A percentile compares a stretch with the other conserved stretches of the same genome.
phyloP scores from a whole-genome alignment of 371 early-diverging fungal genomes.

The Capniomyces stellatus region DNA sequence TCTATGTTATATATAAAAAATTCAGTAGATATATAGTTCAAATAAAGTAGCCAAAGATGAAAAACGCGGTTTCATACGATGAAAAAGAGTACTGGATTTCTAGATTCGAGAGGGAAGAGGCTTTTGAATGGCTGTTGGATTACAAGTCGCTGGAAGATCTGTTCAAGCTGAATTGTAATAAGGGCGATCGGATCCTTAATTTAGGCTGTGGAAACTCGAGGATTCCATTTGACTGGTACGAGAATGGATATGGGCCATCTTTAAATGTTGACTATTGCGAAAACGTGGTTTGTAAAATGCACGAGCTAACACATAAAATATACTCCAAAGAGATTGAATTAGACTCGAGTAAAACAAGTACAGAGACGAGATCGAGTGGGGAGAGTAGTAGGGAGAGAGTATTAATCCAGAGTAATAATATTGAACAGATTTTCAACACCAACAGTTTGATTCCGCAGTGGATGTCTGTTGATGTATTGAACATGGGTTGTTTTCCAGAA shows the following conservation, averaged over 20 bases:
- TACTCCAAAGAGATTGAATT: background rate
- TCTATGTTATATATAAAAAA: no score
- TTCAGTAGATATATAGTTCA: no score
- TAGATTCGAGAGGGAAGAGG: slow-evolving; percentile 27
- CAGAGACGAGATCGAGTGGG: no score
- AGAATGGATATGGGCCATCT: slow-evolving; percentile 17
- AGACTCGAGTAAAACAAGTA: background rate
- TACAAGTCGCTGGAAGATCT: slow-evolving; percentile 8
- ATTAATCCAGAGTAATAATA: slow-evolving; percentile 6
- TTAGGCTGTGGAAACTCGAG: slow-evolving; percentile 36
- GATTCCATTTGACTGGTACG: slow-evolving; percentile 26
- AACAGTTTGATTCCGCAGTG: background rate
- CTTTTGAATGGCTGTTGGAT: slow-evolving; percentile 26
- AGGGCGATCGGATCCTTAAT: slow-evolving; percentile 9
- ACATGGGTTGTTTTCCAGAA: slow-evolving; percentile 9
- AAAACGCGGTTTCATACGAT: slow-evolving; percentile 5
- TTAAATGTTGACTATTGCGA: slow-evolving; percentile 28
- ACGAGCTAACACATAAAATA: slow-evolving; percentile 6
- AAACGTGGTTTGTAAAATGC: slow-evolving; percentile 27
- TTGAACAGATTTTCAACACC: no score
- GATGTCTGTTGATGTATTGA: background rate
- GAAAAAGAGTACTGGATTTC: slow-evolving; percentile 27
- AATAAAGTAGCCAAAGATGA: background rate
- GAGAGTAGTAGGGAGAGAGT: background rate
- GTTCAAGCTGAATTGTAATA: slow-evolving; percentile 5